Conservation (phyloP, 495 filamentous ascomycete species). For the Thermothielavioides terrestris region DNA sequence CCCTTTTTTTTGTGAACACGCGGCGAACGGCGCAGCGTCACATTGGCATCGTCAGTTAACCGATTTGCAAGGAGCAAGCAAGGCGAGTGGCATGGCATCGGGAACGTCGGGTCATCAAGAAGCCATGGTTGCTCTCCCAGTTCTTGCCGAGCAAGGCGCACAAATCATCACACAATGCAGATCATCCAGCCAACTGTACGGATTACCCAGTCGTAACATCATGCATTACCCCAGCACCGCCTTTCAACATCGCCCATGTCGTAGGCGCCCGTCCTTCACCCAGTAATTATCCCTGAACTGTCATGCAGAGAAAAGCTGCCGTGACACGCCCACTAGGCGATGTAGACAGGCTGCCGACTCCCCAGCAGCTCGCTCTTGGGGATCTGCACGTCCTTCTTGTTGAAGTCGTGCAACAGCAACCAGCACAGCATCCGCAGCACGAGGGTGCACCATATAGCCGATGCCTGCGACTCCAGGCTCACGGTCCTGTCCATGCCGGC, state of each 20-base stretch:
- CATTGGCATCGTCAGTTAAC: too few species aligned
- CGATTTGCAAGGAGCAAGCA: too few species aligned
- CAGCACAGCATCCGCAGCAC: slow-evolving; percentile 46
- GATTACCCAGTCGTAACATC: too few species aligned
- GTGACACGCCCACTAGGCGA: slow-evolving; percentile 13
- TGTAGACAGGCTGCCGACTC: slow-evolving; percentile 43
- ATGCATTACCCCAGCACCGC: too few species aligned
- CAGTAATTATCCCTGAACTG: background rate
- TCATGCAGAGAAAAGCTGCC: background rate
- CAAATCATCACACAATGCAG: too few species aligned
- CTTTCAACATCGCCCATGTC: background rate
- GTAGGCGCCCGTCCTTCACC: background rate
- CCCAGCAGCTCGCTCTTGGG: slow-evolving; percentile 39
- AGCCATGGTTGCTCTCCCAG: too few species aligned
- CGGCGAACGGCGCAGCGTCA: too few species aligned
- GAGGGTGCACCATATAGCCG: slow-evolving; percentile 39
- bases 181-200: too few species aligned
- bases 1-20: background rate
- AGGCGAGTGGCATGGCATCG: too few species aligned
- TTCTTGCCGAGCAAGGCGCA: too few species aligned
- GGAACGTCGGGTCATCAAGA: too few species aligned
- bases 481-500: background rate
- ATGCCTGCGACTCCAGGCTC: slow-evolving; percentile 12
- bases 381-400: slow-evolving; percentile 39
- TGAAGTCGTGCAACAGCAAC: slow-evolving; percentile 44